Percentiles rank a stretch among this genome's conserved stretches.
phyloP scores from a whole-genome alignment of 352 stramenopile species.

The Phytophthora citricola region DNA sequence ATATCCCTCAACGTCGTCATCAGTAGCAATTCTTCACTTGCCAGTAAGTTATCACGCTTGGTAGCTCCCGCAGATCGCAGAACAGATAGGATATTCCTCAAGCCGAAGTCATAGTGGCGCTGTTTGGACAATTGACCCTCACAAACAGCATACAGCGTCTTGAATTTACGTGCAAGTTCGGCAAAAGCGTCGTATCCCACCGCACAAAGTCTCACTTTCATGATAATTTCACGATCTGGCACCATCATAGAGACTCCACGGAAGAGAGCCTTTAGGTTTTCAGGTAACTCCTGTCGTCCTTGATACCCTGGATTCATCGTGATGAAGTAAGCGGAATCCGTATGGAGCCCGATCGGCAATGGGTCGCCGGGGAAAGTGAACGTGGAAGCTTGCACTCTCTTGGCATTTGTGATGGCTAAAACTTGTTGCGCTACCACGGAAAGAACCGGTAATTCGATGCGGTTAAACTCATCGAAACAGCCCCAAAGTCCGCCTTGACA shows the following conservation, averaged over 20 bases:
- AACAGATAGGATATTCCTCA: constrained; percentile 96
- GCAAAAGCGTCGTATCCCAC: constrained; percentile 93
- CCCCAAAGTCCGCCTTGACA: constrained; percentile 93
- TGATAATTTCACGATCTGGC: constrained; percentile 97
- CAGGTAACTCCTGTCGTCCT: constrained; percentile 90
- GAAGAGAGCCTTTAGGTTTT: constrained; percentile 95
- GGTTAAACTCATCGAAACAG: constrained; percentile 95
- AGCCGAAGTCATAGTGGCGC: constrained; percentile 94
- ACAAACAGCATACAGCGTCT: constrained; percentile 94
- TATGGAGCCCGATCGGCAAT: constrained; percentile 60
- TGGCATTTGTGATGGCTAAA: constrained; percentile 84
- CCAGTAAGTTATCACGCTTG: constrained; percentile 94
- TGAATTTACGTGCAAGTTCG: constrained; percentile 96
- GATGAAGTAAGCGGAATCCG: constrained; percentile 87
- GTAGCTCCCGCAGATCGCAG: constrained; percentile 95
- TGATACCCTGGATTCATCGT: constrained; percentile 96
- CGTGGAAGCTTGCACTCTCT: constrained; percentile 51
- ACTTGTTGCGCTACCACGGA: constrained; percentile 94
- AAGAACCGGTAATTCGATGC: constrained; percentile 92
- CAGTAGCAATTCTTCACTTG: constrained; percentile 93
- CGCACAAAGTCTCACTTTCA: constrained; percentile 94
- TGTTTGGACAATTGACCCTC: constrained; percentile 95
- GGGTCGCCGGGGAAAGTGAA: constrained; percentile 79
- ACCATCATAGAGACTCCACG: constrained; percentile 97
- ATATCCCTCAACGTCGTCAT: constrained; percentile 96